Percentiles rank a stretch among this genome's conserved stretches.
These are phyloP conservation scores for Tritrichomonas musculus DNA, from an alignment of 208 protist species.

Conservation along the genomic window DNA sequence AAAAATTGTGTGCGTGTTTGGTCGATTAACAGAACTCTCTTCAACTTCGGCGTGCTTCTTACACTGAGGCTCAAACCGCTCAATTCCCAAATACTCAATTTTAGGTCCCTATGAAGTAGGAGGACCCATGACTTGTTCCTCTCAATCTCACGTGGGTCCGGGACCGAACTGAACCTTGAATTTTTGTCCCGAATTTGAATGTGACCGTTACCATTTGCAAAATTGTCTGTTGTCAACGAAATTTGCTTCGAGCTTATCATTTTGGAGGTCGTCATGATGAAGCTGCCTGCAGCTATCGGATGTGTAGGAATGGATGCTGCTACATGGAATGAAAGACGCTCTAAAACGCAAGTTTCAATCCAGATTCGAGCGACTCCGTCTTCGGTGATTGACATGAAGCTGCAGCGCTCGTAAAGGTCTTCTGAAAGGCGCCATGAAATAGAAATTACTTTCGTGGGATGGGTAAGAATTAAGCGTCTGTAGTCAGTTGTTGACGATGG, in stretches of 20 bases:
- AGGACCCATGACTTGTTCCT: not conserved
- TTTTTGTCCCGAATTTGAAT: not conserved
- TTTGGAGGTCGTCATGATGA: not conserved
- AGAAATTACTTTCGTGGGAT: not conserved
- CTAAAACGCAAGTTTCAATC: constrained; percentile 3
- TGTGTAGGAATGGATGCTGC: not conserved
- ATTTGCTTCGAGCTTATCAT: not conserved
- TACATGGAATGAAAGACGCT: not conserved
- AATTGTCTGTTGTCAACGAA: not conserved
- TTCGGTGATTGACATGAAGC: not conserved
- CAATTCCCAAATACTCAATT: not conserved
- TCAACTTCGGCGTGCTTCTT: not conserved
- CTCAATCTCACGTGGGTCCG: not conserved
- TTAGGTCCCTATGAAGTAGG: not conserved
- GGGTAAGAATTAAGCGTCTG: not conserved
- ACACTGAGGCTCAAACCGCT: not conserved
- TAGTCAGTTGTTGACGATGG: not conserved
- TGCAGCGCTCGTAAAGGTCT: not conserved
- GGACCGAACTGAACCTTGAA: not conserved
- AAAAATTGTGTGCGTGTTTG: too few relatives aligned
- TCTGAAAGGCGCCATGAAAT: not conserved
- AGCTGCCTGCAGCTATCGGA: not conserved
- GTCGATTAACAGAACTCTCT: too few relatives aligned
- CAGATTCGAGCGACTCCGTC: not conserved
- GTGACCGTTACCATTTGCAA: not conserved